Conservation (phyloP, 768 basidiomycete genomes). For the Pisolithus marmoratus region DNA sequence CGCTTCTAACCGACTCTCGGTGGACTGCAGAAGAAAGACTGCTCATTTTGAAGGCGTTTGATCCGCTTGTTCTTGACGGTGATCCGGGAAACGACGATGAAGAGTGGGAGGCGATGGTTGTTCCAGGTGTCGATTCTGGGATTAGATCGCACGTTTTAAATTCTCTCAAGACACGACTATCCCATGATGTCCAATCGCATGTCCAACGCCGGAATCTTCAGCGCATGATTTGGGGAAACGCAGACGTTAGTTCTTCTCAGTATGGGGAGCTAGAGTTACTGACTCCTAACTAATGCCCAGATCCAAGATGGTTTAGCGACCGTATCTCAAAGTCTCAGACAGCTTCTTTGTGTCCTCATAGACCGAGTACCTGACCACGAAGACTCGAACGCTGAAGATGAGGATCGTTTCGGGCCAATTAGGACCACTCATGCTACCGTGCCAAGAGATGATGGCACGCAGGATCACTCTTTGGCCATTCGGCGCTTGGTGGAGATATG, state of each 20-base stretch:
- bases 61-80: conserved; percentile 50
- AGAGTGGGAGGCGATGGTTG: conserved; percentile 44
- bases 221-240: conserved; percentile 57
- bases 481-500: conserved; percentile 45
- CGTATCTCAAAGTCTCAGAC: conserved; percentile 31
- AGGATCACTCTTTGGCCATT: conserved; percentile 23
- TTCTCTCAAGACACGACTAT: conserved; percentile 20
- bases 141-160: conserved; percentile 54
- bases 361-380: conserved; percentile 14
- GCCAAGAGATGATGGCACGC: conserved; percentile 23
- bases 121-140: conserved; percentile 46
- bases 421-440: conserved; percentile 32
- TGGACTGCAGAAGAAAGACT: conserved; percentile 65
- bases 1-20: conserved; percentile 32
- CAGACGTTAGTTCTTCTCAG: conserved; percentile 44
- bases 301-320: conserved; percentile 43
- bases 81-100: conserved; percentile 22
- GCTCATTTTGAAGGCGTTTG: conserved; percentile 58
- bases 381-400: conserved; percentile 34
- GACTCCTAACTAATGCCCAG: conserved; percentile 28
- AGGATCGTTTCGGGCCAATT: conserved; percentile 55
- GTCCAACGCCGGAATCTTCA: conserved; percentile 40
- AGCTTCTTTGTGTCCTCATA: conserved; percentile 35
- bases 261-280: not conserved
- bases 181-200: conserved; percentile 4